Evolutionary conservation across 495 filamentous ascomycete genomes (phyloP), one percentile per base, ranked within the genome.

Genomic region (Aspergillus wentii): DNA sequence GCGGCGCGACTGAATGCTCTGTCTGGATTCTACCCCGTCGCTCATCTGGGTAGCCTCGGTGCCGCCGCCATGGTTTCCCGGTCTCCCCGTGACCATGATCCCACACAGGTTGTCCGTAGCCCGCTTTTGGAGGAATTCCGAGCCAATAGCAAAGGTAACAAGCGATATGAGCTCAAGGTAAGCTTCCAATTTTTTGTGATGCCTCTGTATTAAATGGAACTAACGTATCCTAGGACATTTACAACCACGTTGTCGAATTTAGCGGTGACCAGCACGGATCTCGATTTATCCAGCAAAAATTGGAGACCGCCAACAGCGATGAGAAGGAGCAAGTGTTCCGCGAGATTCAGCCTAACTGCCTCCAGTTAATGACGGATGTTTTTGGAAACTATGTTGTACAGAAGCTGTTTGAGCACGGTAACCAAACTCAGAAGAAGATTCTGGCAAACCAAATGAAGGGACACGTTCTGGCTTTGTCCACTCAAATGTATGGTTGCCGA

Each of bases 351-450:
- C 76, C 81, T 0, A 91, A 97, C 50, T 76, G 81, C 7, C 49
- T 95, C 25, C 88, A 90, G 55, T 66, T 97, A 28, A 96, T 95
- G 88, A 91, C 83, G 8, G 94, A 97, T 54, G 83, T 96, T 10
- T 97, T 95, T 54, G 92, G 92, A 13, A 98, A 98, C 61, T 98
- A 97, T 54, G 92, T 98, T 23, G 92, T 97, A 16, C 92, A 98
- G 52, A 97, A 96, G 57, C 80, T 97, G 44, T 97, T 96, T 48
- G 91, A 97, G 62, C 88, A 97, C 52, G 94, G 94, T 20, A 94
- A 89, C 45, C 91, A 95, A 57, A 72, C 79, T 5, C 94, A 97
- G 59, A 98, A 98, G 64, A 88, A 84, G 58, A 72, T 83, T 2
- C 57, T 98, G 28, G 91, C 88, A 3, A 78, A 79, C 34, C 75